Base-by-base conservation (phyloP, 2,329 filamentous ascomycete species). In the Teratosphaeria epicoccoides region DNA sequence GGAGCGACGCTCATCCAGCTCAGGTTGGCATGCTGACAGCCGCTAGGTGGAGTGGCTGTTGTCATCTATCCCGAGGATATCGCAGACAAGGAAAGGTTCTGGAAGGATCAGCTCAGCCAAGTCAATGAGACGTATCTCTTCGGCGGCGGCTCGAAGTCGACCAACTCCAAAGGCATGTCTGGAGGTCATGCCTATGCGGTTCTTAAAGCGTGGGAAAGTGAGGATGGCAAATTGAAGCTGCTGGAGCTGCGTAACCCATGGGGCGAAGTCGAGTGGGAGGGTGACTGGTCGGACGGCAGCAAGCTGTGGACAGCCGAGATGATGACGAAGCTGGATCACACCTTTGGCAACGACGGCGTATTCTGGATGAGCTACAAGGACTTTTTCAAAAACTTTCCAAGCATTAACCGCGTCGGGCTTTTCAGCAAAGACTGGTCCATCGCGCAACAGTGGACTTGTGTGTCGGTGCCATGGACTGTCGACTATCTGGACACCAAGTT, bases 231-330 rank as follows among this genome's bases (percentile, higher is more conserved):
- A 40, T 23, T 46, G 44, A 61, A 71, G 67, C 49, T 78, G 69
- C 55, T 72, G 65, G 47, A 76, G 71, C 40, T 67, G 46, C 81
- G 83, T 57, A 93, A 93, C 59, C 88, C 88, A 0, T 93, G 87
- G 87, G 88, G 87, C 1, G 81, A 82, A 57, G 81, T 79, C 26
- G 87, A 89, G 68, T 93, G 87, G 87, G 85, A 80, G 25, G 88
- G 88, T 1, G 75, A 85, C 1, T 93, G 87, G 87, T 83, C 80
- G 33, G 88, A 93, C 62, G 88, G 88, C 0, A 88, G 84, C 6
- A 85, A 87, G 61, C 83, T 91, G 67, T 94, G 88, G 88, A 91
- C 85, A 1, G 75, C 85, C 0, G 83, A 89, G 58, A 88, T 84
- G 79, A 82, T 91, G 69, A 70, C 37, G 17, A 50, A 50, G 49